Evolutionary conservation across 148 eudicot genomes (phyloP).

Genomic region (Agrostemma githago): DNA sequence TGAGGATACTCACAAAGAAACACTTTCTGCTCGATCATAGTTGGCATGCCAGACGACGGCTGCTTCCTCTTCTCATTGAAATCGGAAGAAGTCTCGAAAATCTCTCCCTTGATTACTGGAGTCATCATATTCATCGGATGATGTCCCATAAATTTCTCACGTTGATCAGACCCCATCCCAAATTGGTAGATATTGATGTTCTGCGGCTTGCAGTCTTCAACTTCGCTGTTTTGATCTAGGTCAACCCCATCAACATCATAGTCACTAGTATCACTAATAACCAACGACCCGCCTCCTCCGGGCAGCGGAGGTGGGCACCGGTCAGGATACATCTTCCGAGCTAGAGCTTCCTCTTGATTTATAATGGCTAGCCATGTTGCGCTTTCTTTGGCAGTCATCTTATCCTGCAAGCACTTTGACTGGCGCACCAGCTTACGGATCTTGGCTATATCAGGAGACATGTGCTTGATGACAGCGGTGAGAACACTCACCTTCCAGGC

Average conservation of each 20-base stretch:
- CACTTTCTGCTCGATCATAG: slow-evolving; percentile 30
- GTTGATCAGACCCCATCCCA: slow-evolving; percentile 23
- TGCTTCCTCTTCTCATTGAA: slow-evolving; percentile 44
- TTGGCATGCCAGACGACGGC: slow-evolving; percentile 24
- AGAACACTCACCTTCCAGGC: slow-evolving; percentile 55
- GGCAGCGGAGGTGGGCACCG: slow-evolving; percentile 34
- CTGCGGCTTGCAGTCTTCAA: slow-evolving; percentile 40
- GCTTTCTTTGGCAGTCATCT: slow-evolving; percentile 59
- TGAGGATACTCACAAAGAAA: slow-evolving; percentile 42
- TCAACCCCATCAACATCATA: slow-evolving; percentile 57
- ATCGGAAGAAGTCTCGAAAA: slow-evolving; percentile 26
- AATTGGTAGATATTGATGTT: slow-evolving; percentile 31
- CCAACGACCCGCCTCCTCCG: slow-evolving; percentile 38
- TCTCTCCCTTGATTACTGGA: slow-evolving; percentile 42
- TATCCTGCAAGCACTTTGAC: slow-evolving; percentile 56
- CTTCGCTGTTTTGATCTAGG: slow-evolving; percentile 29
- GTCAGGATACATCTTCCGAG: slow-evolving; percentile 48
- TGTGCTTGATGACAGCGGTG: slow-evolving; percentile 54
- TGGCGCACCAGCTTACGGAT: slow-evolving; percentile 55
- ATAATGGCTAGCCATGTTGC: slow-evolving; percentile 55
- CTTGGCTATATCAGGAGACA: slow-evolving; percentile 54
- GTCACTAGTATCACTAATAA: slow-evolving; percentile 46
- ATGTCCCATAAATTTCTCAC: slow-evolving; percentile 24
- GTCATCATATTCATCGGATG: slow-evolving; percentile 23
- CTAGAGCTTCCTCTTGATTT: slow-evolving; percentile 46